Conservation (phyloP, 2,329 filamentous ascomycete genomes). For the Aspergillus neotritici region DNA sequence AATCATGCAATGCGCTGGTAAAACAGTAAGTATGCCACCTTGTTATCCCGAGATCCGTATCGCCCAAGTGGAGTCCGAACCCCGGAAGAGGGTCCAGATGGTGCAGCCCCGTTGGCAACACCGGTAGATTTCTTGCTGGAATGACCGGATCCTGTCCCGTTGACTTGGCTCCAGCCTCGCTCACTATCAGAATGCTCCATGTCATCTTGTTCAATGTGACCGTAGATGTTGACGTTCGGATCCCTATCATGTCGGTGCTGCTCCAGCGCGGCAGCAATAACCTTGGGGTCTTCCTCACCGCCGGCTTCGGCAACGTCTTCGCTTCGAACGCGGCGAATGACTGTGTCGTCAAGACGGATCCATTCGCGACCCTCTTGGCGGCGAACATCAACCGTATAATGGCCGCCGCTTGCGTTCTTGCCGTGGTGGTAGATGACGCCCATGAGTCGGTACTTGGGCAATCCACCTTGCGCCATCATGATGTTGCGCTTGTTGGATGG, state of each 20-base stretch:
- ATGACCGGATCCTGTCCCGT: conserved; percentile 47
- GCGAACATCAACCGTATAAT: conserved; percentile 96
- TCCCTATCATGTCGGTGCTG: conserved; percentile 53
- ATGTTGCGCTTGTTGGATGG: conserved; percentile 66
- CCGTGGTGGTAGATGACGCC: conserved; percentile 96
- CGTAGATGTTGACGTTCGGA: conserved; percentile 66
- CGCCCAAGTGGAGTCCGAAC: conserved; percentile 51
- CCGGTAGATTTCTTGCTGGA: conserved; percentile 65
- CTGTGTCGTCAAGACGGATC: conserved; percentile 92
- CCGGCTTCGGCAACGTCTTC: conserved; percentile 87
- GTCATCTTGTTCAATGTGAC: conserved; percentile 59
- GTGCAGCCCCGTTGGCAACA: conserved; percentile 60
- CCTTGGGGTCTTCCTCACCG: conserved; percentile 69
- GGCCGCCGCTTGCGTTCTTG: conserved; percentile 90
- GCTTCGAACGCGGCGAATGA: conserved; percentile 74
- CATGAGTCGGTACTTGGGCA: conserved; percentile 79
- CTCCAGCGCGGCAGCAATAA: conserved; percentile 61
- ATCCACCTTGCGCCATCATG: conserved; percentile 59
- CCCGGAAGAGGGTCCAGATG: conserved; percentile 50
- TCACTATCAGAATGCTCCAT: conserved; percentile 61
- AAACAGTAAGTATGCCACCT: conserved; percentile 94
- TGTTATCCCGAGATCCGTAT: conserved; percentile 76
- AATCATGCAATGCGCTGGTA: conserved; percentile 65
- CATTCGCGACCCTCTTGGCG: conserved; percentile 93
- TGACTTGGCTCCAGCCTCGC: conserved; percentile 77